Evolutionary conservation across 495 filamentous ascomycete species (phyloP).

Genomic region (Podospora pseudoanserina): DNA sequence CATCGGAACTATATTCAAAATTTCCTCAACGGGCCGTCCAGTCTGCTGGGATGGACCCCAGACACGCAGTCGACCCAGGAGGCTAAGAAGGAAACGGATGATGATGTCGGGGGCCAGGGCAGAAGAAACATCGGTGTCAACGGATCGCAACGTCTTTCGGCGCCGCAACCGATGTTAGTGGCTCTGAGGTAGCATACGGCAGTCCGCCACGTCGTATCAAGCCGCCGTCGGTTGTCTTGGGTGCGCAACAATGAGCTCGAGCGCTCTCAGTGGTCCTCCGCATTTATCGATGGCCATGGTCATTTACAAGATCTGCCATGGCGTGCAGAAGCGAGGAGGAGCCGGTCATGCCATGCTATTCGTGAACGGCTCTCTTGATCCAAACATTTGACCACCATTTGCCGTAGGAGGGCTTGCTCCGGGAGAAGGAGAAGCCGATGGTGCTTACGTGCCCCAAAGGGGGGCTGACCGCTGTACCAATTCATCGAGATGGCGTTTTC

Average conservation of each 20-base stretch:
- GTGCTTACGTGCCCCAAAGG: not conserved
- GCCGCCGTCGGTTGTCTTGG: not conserved
- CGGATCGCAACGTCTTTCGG: not conserved
- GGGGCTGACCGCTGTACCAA: not conserved
- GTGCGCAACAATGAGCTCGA: not conserved
- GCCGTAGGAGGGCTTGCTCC: not conserved
- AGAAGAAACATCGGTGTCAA: not conserved
- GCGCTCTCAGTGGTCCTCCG: not conserved
- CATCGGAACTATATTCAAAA: not conserved
- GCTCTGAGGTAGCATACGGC: not conserved
- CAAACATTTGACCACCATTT: not conserved
- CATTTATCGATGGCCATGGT: not conserved
- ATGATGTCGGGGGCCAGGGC: not conserved
- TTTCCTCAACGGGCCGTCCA: not conserved
- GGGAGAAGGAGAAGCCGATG: conserved; percentile 6
- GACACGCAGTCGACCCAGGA: not conserved
- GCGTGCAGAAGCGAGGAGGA: not conserved
- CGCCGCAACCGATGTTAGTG: not conserved
- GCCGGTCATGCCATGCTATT: not conserved
- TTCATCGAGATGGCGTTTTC: not conserved
- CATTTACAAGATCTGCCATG: not conserved
- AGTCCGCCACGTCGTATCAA: not conserved
- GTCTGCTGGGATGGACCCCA: not conserved
- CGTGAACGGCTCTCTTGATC: not conserved
- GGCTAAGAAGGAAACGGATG: not conserved